Percentiles rank a stretch among this genome's conserved stretches.
These are phyloP conservation scores for Eucalyptus shirleyi DNA, from an alignment of 345 rosid species.

Conservation along the genomic window DNA sequence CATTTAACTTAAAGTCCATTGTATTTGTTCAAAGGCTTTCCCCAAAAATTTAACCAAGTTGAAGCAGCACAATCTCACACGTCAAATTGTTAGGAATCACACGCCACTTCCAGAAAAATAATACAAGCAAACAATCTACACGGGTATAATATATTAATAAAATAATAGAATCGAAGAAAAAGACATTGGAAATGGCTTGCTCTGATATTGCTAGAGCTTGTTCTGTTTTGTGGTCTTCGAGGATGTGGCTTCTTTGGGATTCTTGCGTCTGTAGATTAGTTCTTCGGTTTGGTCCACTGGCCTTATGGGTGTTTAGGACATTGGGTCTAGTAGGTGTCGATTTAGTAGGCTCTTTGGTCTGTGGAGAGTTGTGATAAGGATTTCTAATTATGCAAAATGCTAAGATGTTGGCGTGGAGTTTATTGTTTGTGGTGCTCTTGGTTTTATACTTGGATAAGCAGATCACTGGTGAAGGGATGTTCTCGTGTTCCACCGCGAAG, in stretches of 20 bases:
- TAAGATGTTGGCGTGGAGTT: neutral
- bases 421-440: neutral
- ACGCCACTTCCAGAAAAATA: too few relatives aligned
- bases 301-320: neutral
- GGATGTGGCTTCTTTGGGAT: neutral
- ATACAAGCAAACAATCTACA: accelerated
- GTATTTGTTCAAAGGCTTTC: too few relatives aligned
- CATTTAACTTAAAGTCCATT: too few relatives aligned
- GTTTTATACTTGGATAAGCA: neutral
- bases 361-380: neutral
- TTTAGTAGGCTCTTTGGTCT: neutral
- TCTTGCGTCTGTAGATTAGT: neutral
- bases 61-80: too few relatives aligned
- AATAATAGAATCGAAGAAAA: too few relatives aligned
- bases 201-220: neutral
- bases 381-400: neutral
- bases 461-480: neutral
- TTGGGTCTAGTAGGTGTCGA: neutral
- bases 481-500: neutral
- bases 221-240: neutral
- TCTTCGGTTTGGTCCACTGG: neutral
- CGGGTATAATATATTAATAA: accelerated
- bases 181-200: neutral
- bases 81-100: too few relatives aligned
- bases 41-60: too few relatives aligned